A percentile compares a stretch with the other conserved stretches of the same genome.
Evolutionary conservation across 768 basidiomycete genomes (phyloP).

Genomic region (Cantharellus anzutake): DNA sequence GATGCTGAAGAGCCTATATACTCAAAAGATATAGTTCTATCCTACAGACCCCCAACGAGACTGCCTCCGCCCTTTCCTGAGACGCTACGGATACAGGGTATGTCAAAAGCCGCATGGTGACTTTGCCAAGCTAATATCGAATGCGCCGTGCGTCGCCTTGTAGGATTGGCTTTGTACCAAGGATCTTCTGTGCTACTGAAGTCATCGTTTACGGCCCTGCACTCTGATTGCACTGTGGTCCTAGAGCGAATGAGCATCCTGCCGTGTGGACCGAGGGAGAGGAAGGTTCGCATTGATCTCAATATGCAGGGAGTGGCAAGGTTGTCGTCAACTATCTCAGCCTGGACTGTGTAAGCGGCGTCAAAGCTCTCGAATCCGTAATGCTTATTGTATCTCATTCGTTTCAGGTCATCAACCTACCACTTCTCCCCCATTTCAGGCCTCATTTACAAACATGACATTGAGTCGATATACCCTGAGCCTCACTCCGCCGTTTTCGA

Average conservation of each 20-base stretch:
- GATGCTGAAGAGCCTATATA: constrained; percentile 22
- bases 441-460: constrained; percentile 39
- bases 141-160: background rate
- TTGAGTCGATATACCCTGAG: constrained; percentile 63
- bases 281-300: constrained; percentile 29
- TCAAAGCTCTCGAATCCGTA: background rate
- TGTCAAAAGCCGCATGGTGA: constrained; percentile 4
- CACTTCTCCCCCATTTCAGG: constrained; percentile 48
- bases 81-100: constrained; percentile 54
- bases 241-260: constrained; percentile 28
- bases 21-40: constrained; percentile 39
- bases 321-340: constrained; percentile 38
- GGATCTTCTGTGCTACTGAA: constrained; percentile 50
- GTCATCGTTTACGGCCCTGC: constrained; percentile 58
- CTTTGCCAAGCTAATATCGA: background rate
- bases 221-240: constrained; percentile 41
- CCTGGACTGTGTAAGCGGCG: constrained; percentile 53
- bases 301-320: constrained; percentile 38
- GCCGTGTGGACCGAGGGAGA: constrained; percentile 6
- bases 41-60: constrained; percentile 46
- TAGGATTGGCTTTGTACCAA: constrained; percentile 55
- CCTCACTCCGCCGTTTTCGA: constrained; percentile 28
- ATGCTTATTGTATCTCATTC: constrained; percentile 1
- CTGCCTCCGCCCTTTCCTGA: constrained; percentile 45
- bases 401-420: constrained; percentile 46